Evolutionary conservation across 805 yeast species (phyloP).

Genomic region (Ogataea siamensis): DNA sequence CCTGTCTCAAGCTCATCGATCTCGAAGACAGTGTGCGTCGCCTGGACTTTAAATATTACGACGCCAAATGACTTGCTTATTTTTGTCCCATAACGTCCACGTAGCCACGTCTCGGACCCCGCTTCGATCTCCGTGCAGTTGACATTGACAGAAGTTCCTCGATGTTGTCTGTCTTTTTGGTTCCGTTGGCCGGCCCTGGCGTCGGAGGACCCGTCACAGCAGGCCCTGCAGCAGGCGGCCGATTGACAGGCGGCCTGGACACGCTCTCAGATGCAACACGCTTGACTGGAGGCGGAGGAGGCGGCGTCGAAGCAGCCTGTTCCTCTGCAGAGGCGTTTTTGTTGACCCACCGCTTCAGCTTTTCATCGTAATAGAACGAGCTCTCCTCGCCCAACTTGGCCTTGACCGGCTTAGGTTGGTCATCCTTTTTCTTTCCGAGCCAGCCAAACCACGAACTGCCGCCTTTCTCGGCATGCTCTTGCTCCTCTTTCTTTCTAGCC

Average conservation of each 20-base stretch:
- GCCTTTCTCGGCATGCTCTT: constrained; percentile 21
- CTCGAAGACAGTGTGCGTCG: constrained; percentile 4
- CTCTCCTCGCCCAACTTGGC: constrained; percentile 85
- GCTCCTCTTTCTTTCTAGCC: constrained; percentile 15
- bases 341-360: constrained; percentile 84
- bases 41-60: constrained; percentile 19
- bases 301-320: constrained; percentile 49
- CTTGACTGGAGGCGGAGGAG: constrained; percentile 64
- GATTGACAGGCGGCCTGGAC: constrained; percentile 3
- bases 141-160: constrained; percentile 32
- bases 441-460: constrained; percentile 54
- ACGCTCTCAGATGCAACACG: constrained; percentile 5
- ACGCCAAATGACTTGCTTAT: constrained; percentile 7
- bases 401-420: constrained; percentile 64
- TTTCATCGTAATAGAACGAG: constrained; percentile 76
- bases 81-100: constrained; percentile 58
- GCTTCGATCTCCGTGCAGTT: constrained; percentile 44
- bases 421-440: constrained; percentile 53
- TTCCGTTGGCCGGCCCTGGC: constrained; percentile 2
- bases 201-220: constrained; percentile 2
- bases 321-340: constrained; percentile 65
- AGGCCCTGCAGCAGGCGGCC: constrained; percentile 5
- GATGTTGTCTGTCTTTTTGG: constrained; percentile 26
- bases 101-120: constrained; percentile 58
- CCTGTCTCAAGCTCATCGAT: constrained; percentile 18